phyloP scores from a whole-genome alignment of 2,329 filamentous ascomycete genomes.

The Colletotrichum lindemuthianum region DNA sequence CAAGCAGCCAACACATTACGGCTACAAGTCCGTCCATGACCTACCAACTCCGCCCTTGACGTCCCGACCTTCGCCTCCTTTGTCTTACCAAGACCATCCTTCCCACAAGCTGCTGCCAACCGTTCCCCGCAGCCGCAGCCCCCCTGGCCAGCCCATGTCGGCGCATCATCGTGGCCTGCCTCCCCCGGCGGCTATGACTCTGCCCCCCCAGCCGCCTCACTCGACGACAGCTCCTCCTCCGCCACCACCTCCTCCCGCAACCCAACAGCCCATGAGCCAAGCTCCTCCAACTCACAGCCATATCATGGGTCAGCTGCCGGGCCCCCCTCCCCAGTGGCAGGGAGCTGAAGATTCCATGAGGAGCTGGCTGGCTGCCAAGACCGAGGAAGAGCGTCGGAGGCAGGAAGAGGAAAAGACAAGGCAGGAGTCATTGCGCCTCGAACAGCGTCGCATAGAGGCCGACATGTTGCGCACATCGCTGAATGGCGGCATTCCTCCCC shows the following conservation, averaged over 20 bases:
- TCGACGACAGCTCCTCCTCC: conserved; percentile 28
- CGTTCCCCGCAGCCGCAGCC: conserved; percentile 56
- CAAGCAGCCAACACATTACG: conserved; percentile 68
- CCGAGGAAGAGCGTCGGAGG: conserved; percentile 77
- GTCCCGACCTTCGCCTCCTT: conserved; percentile 64
- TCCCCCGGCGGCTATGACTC: conserved; percentile 72
- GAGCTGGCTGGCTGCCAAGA: conserved; percentile 75
- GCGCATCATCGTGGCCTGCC: conserved; percentile 76
- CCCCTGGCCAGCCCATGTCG: conserved; percentile 70
- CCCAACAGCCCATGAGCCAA: conserved; percentile 40
- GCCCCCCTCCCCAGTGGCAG: conserved; percentile 73
- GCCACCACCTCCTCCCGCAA: conserved; percentile 22
- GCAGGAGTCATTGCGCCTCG: conserved; percentile 73
- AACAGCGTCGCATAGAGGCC: conserved; percentile 78
- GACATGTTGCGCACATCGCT: conserved; percentile 77
- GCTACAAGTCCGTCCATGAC: conserved; percentile 71
- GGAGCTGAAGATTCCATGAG: conserved; percentile 76
- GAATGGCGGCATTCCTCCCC: conserved; percentile 75
- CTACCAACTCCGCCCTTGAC: conserved; percentile 67
- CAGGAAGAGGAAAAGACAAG: conserved; percentile 79
- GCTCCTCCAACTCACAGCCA: conserved; percentile 50
- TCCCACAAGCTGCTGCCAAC: conserved; percentile 52
- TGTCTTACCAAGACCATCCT: conserved; percentile 58
- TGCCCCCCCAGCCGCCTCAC: conserved; percentile 59
- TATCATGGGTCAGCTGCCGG: conserved; percentile 66